phyloP scores from a whole-genome alignment of 164 flowering plant species.

The Hamamelis virginiana region DNA sequence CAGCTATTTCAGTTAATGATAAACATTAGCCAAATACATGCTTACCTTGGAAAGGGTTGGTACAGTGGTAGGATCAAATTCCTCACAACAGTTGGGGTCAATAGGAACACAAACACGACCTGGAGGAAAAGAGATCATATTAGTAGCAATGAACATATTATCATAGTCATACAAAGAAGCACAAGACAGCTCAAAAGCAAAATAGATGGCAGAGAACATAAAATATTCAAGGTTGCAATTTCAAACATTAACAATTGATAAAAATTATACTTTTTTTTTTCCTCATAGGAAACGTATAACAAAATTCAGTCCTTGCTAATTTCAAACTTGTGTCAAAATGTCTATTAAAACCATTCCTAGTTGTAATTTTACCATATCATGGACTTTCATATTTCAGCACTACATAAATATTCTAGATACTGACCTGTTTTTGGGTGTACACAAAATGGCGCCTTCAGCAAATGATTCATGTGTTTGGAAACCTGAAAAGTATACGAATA shows the following conservation, averaged over 20 bases:
- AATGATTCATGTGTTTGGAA: conserved; percentile 91
- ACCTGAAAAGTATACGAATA: conserved; percentile 47
- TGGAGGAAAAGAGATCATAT: conserved; percentile 23
- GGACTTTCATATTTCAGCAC: too few species aligned
- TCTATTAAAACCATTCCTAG: too few species aligned
- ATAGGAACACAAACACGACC: conserved; percentile 97
- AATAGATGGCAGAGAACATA: too few species aligned
- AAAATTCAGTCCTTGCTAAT: background rate
- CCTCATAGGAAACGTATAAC: too few species aligned
- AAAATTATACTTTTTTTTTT: too few species aligned
- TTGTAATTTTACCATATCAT: too few species aligned
- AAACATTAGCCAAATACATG: background rate
- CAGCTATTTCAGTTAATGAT: background rate
- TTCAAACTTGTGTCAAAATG: too few species aligned
- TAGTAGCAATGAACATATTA: background rate
- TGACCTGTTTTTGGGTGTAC: conserved; percentile 97
- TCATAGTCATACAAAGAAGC: background rate
- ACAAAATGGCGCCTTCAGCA: conserved; percentile 97
- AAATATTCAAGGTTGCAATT: background rate
- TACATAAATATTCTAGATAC: conserved; percentile 1
- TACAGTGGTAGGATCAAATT: conserved; percentile 85
- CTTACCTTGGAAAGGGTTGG: conserved; percentile 88
- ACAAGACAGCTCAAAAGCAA: background rate
- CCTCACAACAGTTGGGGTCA: conserved; percentile 78
- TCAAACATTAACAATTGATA: background rate